Conservation (phyloP, 768 basidiomycete genomes). For the Trametes sanguinea region DNA sequence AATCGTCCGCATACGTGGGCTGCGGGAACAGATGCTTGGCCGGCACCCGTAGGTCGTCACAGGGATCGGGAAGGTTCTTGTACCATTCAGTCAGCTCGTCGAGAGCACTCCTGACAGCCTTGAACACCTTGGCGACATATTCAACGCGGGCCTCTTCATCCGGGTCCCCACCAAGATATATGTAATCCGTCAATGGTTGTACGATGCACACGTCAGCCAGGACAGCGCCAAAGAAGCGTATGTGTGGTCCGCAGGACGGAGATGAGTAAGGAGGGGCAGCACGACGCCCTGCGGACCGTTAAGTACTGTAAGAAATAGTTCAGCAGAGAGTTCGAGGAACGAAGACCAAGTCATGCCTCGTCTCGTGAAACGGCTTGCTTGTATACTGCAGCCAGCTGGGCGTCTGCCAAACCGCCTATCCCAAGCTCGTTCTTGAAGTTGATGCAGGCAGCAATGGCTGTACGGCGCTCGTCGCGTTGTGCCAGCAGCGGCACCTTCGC, state of each 20-base stretch:
- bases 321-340: too few species aligned
- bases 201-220: neutral
- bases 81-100: neutral
- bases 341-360: too few species aligned
- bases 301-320: neutral
- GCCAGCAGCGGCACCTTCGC: too few species aligned
- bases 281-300: neutral
- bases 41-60: too few species aligned
- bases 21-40: too few species aligned
- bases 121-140: neutral
- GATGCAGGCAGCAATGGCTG: too few species aligned
- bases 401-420: too few species aligned
- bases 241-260: neutral
- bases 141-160: neutral
- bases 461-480: too few species aligned
- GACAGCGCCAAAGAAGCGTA: neutral
- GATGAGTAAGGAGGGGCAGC: neutral
- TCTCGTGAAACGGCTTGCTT: too few species aligned
- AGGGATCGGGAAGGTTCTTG: neutral
- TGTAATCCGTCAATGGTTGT: neutral
- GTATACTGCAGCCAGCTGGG: too few species aligned
- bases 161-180: neutral
- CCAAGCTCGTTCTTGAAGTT: too few species aligned
- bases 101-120: neutral
- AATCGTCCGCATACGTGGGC: too few species aligned